phyloP scores from a whole-genome alignment of 352 stramenopile genomes.

The Aphanomyces cochlioides region DNA sequence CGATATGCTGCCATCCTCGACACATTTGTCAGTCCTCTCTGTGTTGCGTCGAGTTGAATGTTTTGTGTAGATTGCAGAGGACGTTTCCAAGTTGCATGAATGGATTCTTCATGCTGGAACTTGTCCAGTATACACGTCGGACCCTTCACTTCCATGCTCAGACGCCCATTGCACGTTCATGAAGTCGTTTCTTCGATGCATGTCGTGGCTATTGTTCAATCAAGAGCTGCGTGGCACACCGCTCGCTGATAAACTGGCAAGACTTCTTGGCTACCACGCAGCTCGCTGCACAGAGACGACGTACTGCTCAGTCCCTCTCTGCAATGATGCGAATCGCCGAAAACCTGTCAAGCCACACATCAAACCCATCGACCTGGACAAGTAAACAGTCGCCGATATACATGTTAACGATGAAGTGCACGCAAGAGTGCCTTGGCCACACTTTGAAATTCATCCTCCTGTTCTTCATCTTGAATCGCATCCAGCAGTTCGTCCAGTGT shows the following conservation, averaged over 20 bases:
- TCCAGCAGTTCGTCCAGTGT: constrained; percentile 26
- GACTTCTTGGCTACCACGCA: constrained; percentile 15
- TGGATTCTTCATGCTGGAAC: constrained; percentile 7
- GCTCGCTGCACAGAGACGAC: not conserved
- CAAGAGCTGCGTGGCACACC: not conserved
- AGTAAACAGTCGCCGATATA: not conserved
- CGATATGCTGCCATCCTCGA: not conserved
- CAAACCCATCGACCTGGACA: constrained; percentile 6
- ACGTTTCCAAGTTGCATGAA: not conserved
- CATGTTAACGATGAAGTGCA: not conserved
- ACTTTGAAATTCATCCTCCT: constrained; percentile 12
- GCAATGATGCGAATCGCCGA: constrained; percentile 17
- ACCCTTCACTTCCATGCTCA: not conserved
- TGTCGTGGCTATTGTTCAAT: constrained; percentile 3
- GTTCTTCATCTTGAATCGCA: not conserved
- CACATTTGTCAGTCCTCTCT: constrained; percentile 1
- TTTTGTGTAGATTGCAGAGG: constrained; percentile 11
- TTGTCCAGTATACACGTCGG: not conserved
- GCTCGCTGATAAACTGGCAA: not conserved
- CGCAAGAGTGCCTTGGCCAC: constrained; percentile 14
- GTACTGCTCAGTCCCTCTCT: constrained; percentile 18
- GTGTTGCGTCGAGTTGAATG: not conserved
- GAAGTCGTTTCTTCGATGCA: constrained; percentile 7
- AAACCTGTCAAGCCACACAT: not conserved
- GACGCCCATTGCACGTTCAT: constrained; percentile 14